phyloP scores from a whole-genome alignment of 345 rosid species.

The Lagerstroemia speciosa region DNA sequence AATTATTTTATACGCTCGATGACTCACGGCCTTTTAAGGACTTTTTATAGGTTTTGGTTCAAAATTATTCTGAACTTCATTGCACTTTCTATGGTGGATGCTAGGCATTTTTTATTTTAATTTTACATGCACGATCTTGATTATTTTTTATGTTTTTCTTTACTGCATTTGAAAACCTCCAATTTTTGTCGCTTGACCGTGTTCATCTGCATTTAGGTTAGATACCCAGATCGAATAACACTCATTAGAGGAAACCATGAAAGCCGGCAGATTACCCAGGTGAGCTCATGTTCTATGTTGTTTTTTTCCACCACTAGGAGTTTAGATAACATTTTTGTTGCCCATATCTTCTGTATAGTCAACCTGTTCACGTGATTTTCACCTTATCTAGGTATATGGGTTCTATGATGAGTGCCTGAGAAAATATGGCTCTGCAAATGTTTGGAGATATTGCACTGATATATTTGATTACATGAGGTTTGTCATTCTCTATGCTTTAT shows the following conservation, averaged over 20 bases:
- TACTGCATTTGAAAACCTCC: background rate
- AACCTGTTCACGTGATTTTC: slow-evolving; percentile 14
- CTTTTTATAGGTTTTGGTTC: background rate
- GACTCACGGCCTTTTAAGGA: background rate
- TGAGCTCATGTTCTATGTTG: slow-evolving; percentile 8
- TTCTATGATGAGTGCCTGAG: slow-evolving; percentile 97
- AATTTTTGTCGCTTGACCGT: slow-evolving; percentile 10
- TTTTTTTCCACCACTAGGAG: background rate
- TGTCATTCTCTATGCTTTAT: slow-evolving; percentile 3
- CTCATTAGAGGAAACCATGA: slow-evolving; percentile 96
- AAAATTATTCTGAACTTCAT: background rate
- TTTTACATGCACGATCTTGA: slow-evolving; percentile 3
- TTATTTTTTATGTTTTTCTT: background rate
- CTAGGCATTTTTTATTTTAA: background rate
- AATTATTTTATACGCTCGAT: background rate
- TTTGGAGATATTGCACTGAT: slow-evolving; percentile 98
- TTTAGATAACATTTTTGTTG: background rate
- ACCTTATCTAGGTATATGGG: slow-evolving; percentile 66
- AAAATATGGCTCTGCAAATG: slow-evolving; percentile 92
- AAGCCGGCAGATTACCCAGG: slow-evolving; percentile 98
- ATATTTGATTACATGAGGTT: slow-evolving; percentile 96
- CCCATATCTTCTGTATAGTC: background rate
- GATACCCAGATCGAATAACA: slow-evolving; percentile 94
- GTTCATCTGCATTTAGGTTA: slow-evolving; percentile 49
- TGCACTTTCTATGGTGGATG: background rate